phyloP scores from a whole-genome alignment of 306 rosid genomes.

The Vigna nakashimae region DNA sequence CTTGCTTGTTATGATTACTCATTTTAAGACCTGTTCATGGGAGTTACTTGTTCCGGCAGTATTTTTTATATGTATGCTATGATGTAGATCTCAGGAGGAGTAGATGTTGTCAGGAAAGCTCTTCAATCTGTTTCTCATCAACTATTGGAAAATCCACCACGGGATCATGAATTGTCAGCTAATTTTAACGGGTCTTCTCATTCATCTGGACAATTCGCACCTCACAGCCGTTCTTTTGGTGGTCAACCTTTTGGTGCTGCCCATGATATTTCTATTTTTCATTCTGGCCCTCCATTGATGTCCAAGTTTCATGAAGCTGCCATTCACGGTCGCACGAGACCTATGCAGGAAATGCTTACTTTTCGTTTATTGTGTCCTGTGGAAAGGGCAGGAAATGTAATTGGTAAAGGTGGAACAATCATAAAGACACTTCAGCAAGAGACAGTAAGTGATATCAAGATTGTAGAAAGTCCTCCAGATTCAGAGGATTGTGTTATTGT shows the following conservation, averaged over 20 bases:
- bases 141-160: conserved; percentile 74
- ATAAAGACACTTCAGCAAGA: conserved; percentile 77
- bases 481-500: conserved; percentile 76
- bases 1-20: not conserved
- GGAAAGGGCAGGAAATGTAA: conserved; percentile 84
- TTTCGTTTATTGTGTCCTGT: conserved; percentile 79
- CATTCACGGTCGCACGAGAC: conserved; percentile 64
- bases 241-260: conserved; percentile 56
- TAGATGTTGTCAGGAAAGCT: conserved; percentile 83
- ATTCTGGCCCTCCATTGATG: conserved; percentile 59
- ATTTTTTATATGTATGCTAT: conserved; percentile 32
- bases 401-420: conserved; percentile 90
- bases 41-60: conserved; percentile 20
- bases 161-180: conserved; percentile 57
- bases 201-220: conserved; percentile 56
- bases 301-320: conserved; percentile 73
- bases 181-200: conserved; percentile 59
- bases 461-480: conserved; percentile 67
- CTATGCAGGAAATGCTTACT: conserved; percentile 70
- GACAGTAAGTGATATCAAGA: conserved; percentile 87
- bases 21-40: conserved; percentile 12
- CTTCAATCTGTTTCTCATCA: conserved; percentile 72
- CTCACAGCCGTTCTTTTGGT: conserved; percentile 54
- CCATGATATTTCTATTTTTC: conserved; percentile 55
- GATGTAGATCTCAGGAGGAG: conserved; percentile 81